Evolutionary conservation across 345 rosid species (phyloP).

Genomic region (Sonneratia alba): DNA sequence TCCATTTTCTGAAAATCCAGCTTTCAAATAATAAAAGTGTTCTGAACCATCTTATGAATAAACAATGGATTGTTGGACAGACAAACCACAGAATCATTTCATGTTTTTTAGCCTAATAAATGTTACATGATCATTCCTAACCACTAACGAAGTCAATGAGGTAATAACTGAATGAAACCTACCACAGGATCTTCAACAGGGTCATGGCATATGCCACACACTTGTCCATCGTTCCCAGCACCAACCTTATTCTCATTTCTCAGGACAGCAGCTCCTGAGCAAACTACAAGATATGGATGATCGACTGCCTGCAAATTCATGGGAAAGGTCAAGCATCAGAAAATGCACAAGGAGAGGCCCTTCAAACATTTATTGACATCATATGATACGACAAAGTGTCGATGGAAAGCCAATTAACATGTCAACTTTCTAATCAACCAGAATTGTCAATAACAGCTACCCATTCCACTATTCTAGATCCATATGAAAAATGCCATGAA

Average conservation of each 20-base stretch:
- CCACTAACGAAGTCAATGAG: neutral
- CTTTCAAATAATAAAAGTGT: neutral
- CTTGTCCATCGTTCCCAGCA: slow-evolving; percentile 35
- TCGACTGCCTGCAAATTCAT: slow-evolving; percentile 75
- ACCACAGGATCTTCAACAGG: slow-evolving; percentile 75
- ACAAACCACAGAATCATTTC: neutral
- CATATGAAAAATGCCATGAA: neutral
- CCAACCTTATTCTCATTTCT: slow-evolving; percentile 24
- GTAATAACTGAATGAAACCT: slow-evolving; percentile 18
- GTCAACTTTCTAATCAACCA: neutral
- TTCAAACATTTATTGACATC: neutral
- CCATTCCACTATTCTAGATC: neutral
- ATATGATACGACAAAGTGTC: neutral
- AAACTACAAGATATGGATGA: slow-evolving; percentile 92
- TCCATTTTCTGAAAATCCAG: neutral
- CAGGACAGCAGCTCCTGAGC: slow-evolving; percentile 43
- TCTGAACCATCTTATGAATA: neutral
- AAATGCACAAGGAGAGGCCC: neutral
- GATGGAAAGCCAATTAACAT: neutral
- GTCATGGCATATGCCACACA: slow-evolving; percentile 75
- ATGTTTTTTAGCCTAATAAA: neutral
- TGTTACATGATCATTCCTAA: neutral
- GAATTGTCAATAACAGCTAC: neutral
- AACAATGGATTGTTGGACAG: neutral
- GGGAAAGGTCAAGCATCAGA: slow-evolving; percentile 2